Conservation (phyloP, 2,329 filamentous ascomycete genomes). For the Xylaria sp. region DNA sequence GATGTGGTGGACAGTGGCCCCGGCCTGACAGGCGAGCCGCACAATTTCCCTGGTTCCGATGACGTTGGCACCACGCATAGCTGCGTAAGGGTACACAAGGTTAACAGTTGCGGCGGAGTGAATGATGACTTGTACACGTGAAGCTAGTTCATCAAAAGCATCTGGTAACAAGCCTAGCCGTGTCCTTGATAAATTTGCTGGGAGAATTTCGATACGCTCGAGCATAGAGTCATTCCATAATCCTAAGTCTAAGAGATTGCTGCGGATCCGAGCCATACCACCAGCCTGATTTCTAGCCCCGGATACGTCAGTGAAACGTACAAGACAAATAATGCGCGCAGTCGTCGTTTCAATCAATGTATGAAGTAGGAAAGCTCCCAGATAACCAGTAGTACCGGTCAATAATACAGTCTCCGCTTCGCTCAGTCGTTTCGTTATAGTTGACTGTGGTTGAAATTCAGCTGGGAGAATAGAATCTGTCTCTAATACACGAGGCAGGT, state of each 20-base stretch:
- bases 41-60: constrained; percentile 81
- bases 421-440: constrained; percentile 66
- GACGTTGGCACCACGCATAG: constrained; percentile 77
- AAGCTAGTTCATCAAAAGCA: constrained; percentile 71
- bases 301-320: constrained; percentile 75
- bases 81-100: constrained; percentile 83
- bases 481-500: constrained; percentile 74
- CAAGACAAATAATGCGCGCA: constrained; percentile 76
- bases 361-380: constrained; percentile 78
- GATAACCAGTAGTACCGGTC: constrained; percentile 79
- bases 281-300: constrained; percentile 68
- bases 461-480: constrained; percentile 74
- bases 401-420: constrained; percentile 76
- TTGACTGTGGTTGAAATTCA: constrained; percentile 70
- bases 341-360: constrained; percentile 74
- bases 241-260: constrained; percentile 80
- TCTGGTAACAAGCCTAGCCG: constrained; percentile 74
- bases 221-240: constrained; percentile 81
- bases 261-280: constrained; percentile 77
- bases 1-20: constrained; percentile 79
- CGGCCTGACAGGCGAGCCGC: constrained; percentile 72
- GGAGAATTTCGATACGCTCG: constrained; percentile 79
- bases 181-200: constrained; percentile 76
- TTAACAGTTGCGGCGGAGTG: constrained; percentile 84
- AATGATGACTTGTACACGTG: constrained; percentile 76